Evolutionary conservation across 345 rosid species (phyloP).

Genomic region (Linum usitatissimum): DNA sequence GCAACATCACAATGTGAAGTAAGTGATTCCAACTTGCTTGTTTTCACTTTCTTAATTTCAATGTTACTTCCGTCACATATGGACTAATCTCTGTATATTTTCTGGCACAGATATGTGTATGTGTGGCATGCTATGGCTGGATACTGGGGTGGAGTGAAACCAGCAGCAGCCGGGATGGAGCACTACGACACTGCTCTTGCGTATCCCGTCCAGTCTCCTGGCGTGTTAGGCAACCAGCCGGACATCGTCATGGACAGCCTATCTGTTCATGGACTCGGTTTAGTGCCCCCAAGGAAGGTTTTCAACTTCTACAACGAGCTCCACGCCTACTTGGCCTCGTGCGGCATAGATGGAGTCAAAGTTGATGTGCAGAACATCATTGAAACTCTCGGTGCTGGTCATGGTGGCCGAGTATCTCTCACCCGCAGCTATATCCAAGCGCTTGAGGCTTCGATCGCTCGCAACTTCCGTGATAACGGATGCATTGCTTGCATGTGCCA

Average conservation of each 20-base stretch:
- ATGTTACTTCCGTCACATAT: background rate
- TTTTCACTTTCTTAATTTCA: background rate
- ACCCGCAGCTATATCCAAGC: conserved; percentile 82
- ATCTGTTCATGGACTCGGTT: conserved; percentile 78
- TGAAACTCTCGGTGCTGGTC: conserved; percentile 93
- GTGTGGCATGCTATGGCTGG: conserved; percentile 98
- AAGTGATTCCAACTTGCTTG: conserved; percentile 22
- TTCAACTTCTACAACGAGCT: conserved; percentile 95
- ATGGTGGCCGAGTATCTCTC: conserved; percentile 89
- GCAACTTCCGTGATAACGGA: conserved; percentile 80
- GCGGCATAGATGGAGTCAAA: conserved; percentile 95
- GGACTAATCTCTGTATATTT: background rate
- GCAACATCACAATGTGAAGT: conserved; percentile 74
- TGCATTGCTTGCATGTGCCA: conserved; percentile 98
- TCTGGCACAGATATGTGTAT: conserved; percentile 47
- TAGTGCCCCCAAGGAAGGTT: conserved; percentile 86
- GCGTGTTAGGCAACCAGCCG: conserved; percentile 85
- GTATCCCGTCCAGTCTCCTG: conserved; percentile 81
- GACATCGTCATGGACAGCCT: conserved; percentile 91
- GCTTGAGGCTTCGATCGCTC: conserved; percentile 75
- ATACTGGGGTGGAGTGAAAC: conserved; percentile 98
- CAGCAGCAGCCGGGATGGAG: conserved; percentile 89
- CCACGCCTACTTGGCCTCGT: conserved; percentile 81
- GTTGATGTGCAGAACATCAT: conserved; percentile 94
- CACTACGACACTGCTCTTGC: conserved; percentile 82